A percentile compares a stretch with the other conserved stretches of the same genome.
Conservation (phyloP, 352 stramenopile genomes). For the Phytophthora foliorum region DNA sequence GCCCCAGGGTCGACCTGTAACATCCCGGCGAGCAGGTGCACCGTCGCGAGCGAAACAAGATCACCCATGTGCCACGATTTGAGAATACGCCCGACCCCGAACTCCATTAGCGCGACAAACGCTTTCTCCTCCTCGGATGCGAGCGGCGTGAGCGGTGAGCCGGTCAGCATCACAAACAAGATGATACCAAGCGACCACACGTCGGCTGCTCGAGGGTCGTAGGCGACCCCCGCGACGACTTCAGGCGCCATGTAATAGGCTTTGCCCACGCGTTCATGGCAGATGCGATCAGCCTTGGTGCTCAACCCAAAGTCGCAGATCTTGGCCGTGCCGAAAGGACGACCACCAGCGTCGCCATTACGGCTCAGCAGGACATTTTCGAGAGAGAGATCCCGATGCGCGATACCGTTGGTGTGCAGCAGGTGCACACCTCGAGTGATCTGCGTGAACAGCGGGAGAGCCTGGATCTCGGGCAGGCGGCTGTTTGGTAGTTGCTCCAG, state of each 20-base stretch:
- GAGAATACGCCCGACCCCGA: constrained; percentile 51
- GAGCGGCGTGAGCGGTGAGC: constrained; percentile 43
- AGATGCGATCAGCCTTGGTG: constrained; percentile 35
- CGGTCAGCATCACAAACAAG: constrained; percentile 66
- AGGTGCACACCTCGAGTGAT: constrained; percentile 48
- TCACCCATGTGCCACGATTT: constrained; percentile 45
- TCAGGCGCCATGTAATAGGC: constrained; percentile 72
- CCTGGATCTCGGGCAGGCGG: constrained; percentile 24
- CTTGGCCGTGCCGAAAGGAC: constrained; percentile 29
- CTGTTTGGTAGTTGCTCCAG: constrained; percentile 27
- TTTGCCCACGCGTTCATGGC: constrained; percentile 52
- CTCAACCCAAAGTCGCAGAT: constrained; percentile 53
- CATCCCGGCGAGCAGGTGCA: constrained; percentile 34
- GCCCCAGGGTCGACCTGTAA: constrained; percentile 42
- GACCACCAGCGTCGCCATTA: background rate
- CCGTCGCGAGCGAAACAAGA: constrained; percentile 16
- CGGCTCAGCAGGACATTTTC: constrained; percentile 66
- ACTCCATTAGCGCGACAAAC: constrained; percentile 32
- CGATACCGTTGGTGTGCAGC: constrained; percentile 55
- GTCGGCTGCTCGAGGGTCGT: constrained; percentile 53
- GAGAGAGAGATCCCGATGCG: constrained; percentile 65
- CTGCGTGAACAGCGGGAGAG: constrained; percentile 48
- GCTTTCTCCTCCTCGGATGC: constrained; percentile 40
- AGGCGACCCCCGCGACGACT: constrained; percentile 39
- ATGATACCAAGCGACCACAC: constrained; percentile 68